These are phyloP conservation scores for Kodamaea sp. DNA, from an alignment of 1,139 yeast species.

Conservation along the genomic window DNA sequence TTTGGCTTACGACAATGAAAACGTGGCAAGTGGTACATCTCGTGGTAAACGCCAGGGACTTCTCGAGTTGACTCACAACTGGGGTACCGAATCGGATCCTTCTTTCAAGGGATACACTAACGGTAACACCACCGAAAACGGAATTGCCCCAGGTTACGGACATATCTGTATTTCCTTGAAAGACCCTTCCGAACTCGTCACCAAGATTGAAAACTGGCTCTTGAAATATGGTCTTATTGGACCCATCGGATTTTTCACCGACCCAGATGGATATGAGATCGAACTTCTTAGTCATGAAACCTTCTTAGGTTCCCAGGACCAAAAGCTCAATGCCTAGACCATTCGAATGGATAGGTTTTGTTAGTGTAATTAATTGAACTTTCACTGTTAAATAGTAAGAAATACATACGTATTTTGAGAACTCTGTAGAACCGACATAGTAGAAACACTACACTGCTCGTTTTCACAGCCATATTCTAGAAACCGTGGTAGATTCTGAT, in stretches of 20 bases:
- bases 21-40: conserved; percentile 38
- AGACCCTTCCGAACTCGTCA: conserved; percentile 60
- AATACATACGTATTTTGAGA: no score
- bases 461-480: no score
- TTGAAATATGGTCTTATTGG: conserved; percentile 58
- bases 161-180: conserved; percentile 78
- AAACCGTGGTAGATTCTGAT: no score
- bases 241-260: conserved; percentile 67
- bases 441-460: no score
- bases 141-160: conserved; percentile 78
- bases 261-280: conserved; percentile 91
- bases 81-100: conserved; percentile 86
- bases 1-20: conserved; percentile 58
- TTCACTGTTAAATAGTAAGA: no score
- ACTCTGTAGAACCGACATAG: no score
- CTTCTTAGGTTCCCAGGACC: conserved; percentile 10
- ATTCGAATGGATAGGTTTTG: no score
- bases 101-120: conserved; percentile 75
- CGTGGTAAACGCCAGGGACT: conserved; percentile 75
- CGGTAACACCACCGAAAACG: conserved; percentile 62
- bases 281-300: conserved; percentile 54
- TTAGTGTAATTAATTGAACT: no score
- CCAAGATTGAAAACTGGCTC: conserved; percentile 46
- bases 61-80: conserved; percentile 88
- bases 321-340: background rate